Evolutionary conservation across 2,329 filamentous ascomycete species (phyloP), one percentile per base, ranked within the genome.

Genomic region (Colletotrichum plurivorum): DNA sequence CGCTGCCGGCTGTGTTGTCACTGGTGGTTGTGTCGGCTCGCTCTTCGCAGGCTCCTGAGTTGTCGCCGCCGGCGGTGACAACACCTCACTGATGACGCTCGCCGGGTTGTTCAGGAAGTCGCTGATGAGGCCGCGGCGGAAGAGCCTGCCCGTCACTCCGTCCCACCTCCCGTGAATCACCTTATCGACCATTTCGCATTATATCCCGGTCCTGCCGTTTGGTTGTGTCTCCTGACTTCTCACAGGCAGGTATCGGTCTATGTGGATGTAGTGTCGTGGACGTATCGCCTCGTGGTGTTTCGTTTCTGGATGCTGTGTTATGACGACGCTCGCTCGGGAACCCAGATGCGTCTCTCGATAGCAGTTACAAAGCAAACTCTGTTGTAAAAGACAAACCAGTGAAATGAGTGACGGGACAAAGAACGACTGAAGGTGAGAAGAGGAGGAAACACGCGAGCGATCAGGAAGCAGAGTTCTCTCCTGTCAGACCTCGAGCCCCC

Each of bases 41-140:
- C 12, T 51, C 22, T 60, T 53, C 2, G 16, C 18, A 4, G 49
- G 25, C 2, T 60, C 46, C 15, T 46, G 49, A 1, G 62, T 66
- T 46, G 66, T 69, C 62, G 66, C 46, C 51, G 66, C 54, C 62
- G 66, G 66, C 66, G 62, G 39, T 22, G 62, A 60, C 55, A 69
- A 31, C 9, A 69, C 51, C 12, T 66, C 49, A 16, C 66, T 60
- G 55, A 69, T 51, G 13, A 69, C 16, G 25, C 16, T 39, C 22
- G 43, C 51, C 6, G 66, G 62, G 4, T 16, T 22, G 48, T 46
- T 60, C 54, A 69, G 62, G 5, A 69, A 43, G n/a, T 69, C 55
- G 25, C 18, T 49, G 9, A 69, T 45, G 13, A 69, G 43, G 4
- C 62, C 66, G 5, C 66, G 62, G 22, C 45, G 36, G 22, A 66